phyloP scores from a whole-genome alignment of 805 yeast species.

The Candida bentonensis region DNA sequence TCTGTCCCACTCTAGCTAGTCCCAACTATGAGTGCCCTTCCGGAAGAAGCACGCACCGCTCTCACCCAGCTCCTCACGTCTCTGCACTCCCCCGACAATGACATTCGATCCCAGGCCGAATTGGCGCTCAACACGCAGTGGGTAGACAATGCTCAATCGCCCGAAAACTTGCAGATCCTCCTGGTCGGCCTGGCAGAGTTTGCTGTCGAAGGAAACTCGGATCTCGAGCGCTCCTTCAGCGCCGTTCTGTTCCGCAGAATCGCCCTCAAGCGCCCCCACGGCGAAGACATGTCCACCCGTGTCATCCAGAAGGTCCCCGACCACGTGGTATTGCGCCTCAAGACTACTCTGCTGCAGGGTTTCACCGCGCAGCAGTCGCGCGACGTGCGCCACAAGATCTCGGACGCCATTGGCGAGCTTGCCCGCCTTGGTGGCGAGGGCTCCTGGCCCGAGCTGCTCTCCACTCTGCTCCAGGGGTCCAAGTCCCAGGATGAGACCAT shows the following conservation, averaged over 20 bases:
- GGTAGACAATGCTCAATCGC: conserved; percentile 31
- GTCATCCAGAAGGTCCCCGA: conserved; percentile 58
- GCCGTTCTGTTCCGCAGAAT: conserved; percentile 85
- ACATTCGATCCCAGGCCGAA: conserved; percentile 67
- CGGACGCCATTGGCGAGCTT: conserved; percentile 89
- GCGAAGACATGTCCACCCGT: conserved; percentile 52
- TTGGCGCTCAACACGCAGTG: conserved; percentile 57
- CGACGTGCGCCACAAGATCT: conserved; percentile 74
- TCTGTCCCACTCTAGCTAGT: no score
- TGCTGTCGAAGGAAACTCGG: conserved; percentile 48
- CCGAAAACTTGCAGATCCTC: conserved; percentile 51
- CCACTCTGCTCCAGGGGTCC: conserved; percentile 57
- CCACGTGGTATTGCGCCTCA: conserved; percentile 46
- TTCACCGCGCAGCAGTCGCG: conserved; percentile 52
- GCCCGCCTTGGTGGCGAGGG: conserved; percentile 35
- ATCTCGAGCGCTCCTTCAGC: conserved; percentile 45
- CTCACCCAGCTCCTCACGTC: conserved; percentile 46
- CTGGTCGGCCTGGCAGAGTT: conserved; percentile 72
- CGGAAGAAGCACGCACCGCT: conserved; percentile 44
- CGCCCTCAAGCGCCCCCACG: conserved; percentile 66
- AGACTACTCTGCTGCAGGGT: conserved; percentile 56
- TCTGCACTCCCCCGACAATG: conserved; percentile 68
- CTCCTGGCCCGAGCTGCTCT: conserved; percentile 68
- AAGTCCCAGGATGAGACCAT: conserved; percentile 43
- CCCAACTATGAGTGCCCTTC: conserved; percentile 28